Base-by-base conservation (phyloP, 2,329 filamentous ascomycete species). In the Alternaria incomplexa region DNA sequence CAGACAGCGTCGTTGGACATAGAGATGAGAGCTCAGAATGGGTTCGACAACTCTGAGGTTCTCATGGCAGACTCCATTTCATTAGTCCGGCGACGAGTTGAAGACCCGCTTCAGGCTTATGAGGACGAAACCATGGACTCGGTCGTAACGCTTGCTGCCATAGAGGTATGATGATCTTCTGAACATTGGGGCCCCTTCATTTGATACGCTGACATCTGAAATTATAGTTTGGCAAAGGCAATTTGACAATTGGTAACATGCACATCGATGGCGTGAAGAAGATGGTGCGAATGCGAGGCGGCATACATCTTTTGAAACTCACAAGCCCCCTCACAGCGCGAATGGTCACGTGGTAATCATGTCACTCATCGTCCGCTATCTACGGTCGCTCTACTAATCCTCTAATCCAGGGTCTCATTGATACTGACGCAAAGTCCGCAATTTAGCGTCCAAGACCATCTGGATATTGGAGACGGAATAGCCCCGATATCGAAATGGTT, bases 1-100 rank as follows among this genome's bases (percentile, higher is more conserved):
- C 86, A 88, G 68, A 88, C 86, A 6, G 86, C 86, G 44, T 88
- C 81, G 40, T 81, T 88, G 0, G 86, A 88, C 61, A 82, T 87
- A 28, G 86, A 88, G 67, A 63, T 85, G 11, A 68, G 80, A 12
- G 85, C 85, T 1, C 83, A 83, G 56, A 85, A 81, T 57, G 86
- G 86, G 0, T 88, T 88, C 60, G 80, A 78, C 11, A 80, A 79
- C 5, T 89, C 87, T 0, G 85, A 87, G 28, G 70, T 87, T 3
- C 81, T 88, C 30, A 88, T 88, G 86, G 79, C 78, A 1, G 86
- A 88, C 67, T 88, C 86, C 0, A 84, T 88, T 5, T 78, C 84
- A 3, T 64, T 88, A 15, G 75, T 88, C 3, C 76, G 86, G 40
- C 81, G 79, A 0, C 88, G 85, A 58, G 79, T 88, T 26, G 75